Percentiles rank a stretch among this genome's conserved stretches.
These are phyloP conservation scores for Periconia sp. DNA, from an alignment of 2,329 filamentous ascomycete genomes.

Conservation along the genomic window DNA sequence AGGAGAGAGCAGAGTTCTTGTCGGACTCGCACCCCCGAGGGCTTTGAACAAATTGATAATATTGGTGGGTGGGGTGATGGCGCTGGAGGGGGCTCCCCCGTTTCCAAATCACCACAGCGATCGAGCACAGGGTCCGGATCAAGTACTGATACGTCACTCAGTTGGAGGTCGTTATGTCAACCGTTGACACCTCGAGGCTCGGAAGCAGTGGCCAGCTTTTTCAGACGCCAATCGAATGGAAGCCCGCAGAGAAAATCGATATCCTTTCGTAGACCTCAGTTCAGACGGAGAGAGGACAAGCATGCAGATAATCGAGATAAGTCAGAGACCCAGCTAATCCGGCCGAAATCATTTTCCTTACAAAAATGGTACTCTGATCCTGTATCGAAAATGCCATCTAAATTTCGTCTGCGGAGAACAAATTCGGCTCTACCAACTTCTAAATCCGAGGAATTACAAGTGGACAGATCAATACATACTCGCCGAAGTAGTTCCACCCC, in stretches of 20 bases:
- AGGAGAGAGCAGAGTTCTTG: background rate
- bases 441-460: background rate
- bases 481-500: background rate
- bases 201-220: background rate
- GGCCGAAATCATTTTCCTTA: background rate
- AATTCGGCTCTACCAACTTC: background rate
- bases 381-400: background rate
- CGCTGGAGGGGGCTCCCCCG: background rate
- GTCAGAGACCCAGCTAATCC: background rate
- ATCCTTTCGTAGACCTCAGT: background rate
- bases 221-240: background rate
- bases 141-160: conserved; percentile 5
- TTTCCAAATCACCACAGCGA: too few relatives aligned
- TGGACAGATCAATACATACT: background rate
- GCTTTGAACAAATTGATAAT: background rate
- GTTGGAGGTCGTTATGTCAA: conserved; percentile 16
- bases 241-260: background rate
- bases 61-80: background rate
- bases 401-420: background rate
- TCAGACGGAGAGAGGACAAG: background rate
- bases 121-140: conserved; percentile 8
- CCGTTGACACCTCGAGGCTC: conserved; percentile 7
- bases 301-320: background rate
- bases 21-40: background rate
- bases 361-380: background rate